Evolutionary conservation across 129 eudicot genomes (phyloP).

Genomic region (Oenanthe sinensis): DNA sequence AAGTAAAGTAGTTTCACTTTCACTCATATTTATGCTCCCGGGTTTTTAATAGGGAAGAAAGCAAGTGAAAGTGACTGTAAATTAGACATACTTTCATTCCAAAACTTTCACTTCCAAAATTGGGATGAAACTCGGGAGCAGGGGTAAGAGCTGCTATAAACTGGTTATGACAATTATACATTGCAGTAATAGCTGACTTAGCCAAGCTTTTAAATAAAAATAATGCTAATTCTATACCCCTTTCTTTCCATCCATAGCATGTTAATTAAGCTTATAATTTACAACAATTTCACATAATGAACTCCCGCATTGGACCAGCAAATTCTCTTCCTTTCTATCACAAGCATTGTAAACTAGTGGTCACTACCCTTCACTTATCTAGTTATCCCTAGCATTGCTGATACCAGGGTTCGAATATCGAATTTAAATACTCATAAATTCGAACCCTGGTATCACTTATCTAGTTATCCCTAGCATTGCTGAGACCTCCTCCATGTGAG

Average conservation of each 20-base stretch:
- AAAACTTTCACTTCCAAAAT: no score
- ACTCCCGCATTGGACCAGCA: background rate
- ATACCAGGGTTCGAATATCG: no score
- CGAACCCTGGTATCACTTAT: slow-evolving; percentile 3
- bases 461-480: background rate
- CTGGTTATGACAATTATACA: background rate
- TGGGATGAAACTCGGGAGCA: no score
- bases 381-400: background rate
- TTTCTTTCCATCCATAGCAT: background rate
- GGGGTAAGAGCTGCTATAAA: background rate
- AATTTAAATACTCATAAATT: no score
- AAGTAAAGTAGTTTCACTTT: no score
- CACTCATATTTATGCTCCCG: no score
- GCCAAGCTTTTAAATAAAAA: background rate
- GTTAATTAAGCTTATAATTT: background rate
- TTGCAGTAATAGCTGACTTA: background rate
- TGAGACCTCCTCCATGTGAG: no score
- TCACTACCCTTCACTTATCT: background rate
- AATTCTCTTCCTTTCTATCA: background rate
- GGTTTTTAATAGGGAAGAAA: no score
- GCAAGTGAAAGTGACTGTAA: no score
- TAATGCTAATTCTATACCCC: background rate
- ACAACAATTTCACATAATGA: background rate
- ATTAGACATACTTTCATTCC: no score
- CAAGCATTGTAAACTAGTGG: background rate